phyloP scores from a whole-genome alignment of 148 eudicot genomes.

The Mesembryanthemum crystallinum region DNA sequence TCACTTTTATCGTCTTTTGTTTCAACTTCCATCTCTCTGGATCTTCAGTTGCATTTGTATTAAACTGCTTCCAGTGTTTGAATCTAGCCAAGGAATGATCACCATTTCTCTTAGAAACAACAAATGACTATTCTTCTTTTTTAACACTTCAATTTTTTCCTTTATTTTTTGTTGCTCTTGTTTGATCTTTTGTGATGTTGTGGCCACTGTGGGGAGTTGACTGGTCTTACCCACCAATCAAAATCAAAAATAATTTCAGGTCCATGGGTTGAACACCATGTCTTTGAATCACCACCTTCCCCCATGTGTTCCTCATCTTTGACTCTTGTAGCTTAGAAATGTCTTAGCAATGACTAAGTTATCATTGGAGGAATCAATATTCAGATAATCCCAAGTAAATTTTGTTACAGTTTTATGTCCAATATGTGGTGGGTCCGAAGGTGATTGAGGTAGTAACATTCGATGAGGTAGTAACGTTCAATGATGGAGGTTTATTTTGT shows the following conservation, averaged over 20 bases:
- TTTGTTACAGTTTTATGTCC: too few relatives aligned
- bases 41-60: not conserved
- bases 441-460: too few relatives aligned
- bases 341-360: not conserved
- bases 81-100: too few relatives aligned
- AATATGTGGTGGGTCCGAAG: too few relatives aligned
- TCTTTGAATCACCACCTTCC: too few relatives aligned
- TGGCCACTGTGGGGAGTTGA: too few relatives aligned
- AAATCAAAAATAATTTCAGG: not conserved
- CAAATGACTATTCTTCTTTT: not conserved
- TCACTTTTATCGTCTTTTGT: not conserved
- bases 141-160: not conserved
- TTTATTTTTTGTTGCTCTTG: not conserved
- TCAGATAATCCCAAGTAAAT: too few relatives aligned
- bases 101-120: not conserved
- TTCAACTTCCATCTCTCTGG: not conserved
- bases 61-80: too few relatives aligned
- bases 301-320: not conserved
- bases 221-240: not conserved
- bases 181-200: not conserved
- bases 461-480: too few relatives aligned
- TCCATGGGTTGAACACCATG: not conserved
- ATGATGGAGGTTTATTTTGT: too few relatives aligned
- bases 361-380: too few relatives aligned
- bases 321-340: not conserved